Evolutionary conservation across 306 rosid species (phyloP).

Genomic region (Sechiopsis laciniata): DNA sequence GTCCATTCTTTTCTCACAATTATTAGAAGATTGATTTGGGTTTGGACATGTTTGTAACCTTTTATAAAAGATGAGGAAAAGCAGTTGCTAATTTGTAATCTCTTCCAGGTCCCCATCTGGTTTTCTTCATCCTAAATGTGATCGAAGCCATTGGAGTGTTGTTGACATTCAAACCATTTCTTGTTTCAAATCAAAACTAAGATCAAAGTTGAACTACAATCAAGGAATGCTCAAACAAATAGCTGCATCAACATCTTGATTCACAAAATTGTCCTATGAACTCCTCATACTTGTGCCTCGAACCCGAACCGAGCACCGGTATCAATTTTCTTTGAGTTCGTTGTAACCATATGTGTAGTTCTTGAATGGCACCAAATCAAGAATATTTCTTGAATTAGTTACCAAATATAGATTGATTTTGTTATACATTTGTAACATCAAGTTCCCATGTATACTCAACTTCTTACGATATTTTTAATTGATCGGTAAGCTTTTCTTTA

Average conservation of each 20-base stretch:
- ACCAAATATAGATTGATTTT: background rate
- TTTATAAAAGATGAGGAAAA: background rate
- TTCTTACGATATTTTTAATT: background rate
- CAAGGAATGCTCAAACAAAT: background rate
- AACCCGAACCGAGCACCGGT: background rate
- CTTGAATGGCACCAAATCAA: background rate
- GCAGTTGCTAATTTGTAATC: background rate
- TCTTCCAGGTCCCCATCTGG: constrained; percentile 38
- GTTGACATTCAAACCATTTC: constrained; percentile 41
- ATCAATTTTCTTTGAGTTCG: background rate
- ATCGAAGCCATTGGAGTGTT: constrained; percentile 35
- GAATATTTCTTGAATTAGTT: background rate
- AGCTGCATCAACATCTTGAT: background rate
- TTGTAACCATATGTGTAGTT: background rate
- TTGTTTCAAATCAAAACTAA: constrained; percentile 6
- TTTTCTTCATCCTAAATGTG: constrained; percentile 44
- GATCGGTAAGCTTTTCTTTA: no score
- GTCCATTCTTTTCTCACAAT: no score
- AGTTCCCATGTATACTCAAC: background rate
- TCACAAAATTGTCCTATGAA: background rate
- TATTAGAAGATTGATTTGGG: no score
- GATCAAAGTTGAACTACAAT: background rate
- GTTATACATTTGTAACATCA: background rate
- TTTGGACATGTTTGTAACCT: no score
- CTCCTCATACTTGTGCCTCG: background rate